These are phyloP conservation scores for Leccinum barrowsii DNA, from an alignment of 768 basidiomycete species.

Conservation along the genomic window DNA sequence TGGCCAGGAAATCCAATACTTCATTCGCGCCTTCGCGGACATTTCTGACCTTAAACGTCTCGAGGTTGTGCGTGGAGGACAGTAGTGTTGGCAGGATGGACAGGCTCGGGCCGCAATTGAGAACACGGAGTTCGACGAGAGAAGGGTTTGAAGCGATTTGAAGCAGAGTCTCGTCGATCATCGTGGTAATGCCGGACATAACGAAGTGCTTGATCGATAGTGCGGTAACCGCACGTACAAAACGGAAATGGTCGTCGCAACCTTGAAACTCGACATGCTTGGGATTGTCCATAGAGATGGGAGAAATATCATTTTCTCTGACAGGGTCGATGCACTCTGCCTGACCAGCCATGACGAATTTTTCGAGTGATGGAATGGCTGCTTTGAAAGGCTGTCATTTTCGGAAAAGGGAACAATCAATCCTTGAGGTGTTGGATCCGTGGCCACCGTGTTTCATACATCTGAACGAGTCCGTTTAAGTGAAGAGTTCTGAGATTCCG, in stretches of 20 bases:
- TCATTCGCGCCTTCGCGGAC: slow-evolving; percentile 34
- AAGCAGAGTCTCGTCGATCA: slow-evolving; percentile 21
- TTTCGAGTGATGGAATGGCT: too few relatives aligned
- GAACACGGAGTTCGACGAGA: slow-evolving; percentile 40
- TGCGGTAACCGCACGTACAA: slow-evolving; percentile 24
- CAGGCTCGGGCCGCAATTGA: slow-evolving; percentile 33
- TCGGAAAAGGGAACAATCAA: too few relatives aligned
- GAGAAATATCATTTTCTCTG: too few relatives aligned
- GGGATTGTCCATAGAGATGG: too few relatives aligned
- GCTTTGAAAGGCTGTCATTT: too few relatives aligned
- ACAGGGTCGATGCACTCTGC: too few relatives aligned
- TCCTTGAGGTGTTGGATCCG: too few relatives aligned
- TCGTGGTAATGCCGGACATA: slow-evolving; percentile 13
- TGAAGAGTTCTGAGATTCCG: too few relatives aligned
- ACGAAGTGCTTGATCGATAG: slow-evolving; percentile 29
- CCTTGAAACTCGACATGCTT: neutral
- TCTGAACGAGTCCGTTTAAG: too few relatives aligned
- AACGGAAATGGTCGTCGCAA: neutral
- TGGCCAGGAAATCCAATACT: slow-evolving; percentile 42
- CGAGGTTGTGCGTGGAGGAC: slow-evolving; percentile 33
- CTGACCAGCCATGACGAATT: too few relatives aligned
- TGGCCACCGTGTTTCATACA: too few relatives aligned
- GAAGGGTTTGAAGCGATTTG: slow-evolving; percentile 19
- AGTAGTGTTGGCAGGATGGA: slow-evolving; percentile 33
- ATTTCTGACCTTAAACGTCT: slow-evolving; percentile 41